Conservation (phyloP, 2,329 filamentous ascomycete species). For the Trematosphaeria pertusa region DNA sequence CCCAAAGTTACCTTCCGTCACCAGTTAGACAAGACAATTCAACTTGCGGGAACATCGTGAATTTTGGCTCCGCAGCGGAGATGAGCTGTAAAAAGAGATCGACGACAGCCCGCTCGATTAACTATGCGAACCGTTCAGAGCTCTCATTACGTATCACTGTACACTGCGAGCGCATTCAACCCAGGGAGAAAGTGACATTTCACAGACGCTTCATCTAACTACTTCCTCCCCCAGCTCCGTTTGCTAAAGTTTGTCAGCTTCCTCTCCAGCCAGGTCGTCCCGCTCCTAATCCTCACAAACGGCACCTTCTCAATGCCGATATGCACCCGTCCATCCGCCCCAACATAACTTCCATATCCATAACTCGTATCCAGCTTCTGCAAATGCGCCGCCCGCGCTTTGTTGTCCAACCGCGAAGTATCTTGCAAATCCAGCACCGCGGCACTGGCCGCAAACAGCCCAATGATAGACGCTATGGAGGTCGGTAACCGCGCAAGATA, state of each 20-base stretch:
- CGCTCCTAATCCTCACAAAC: conserved; percentile 27
- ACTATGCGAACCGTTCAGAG: no score
- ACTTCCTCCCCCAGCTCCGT: background rate
- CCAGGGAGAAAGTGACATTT: no score
- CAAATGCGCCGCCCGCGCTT: conserved; percentile 23
- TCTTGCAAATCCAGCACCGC: conserved; percentile 47
- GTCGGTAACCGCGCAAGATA: conserved; percentile 62
- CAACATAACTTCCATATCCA: conserved; percentile 59
- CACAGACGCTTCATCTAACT: no score
- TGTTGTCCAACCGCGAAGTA: conserved; percentile 26
- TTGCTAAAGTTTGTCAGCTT: background rate
- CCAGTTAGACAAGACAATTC: no score
- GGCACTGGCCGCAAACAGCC: conserved; percentile 57
- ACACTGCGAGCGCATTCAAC: no score
- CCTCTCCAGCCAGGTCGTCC: background rate
- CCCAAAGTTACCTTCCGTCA: no score
- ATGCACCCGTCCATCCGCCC: conserved; percentile 54
- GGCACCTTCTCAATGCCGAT: conserved; percentile 61
- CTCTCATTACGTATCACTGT: no score
- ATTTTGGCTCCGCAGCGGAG: background rate
- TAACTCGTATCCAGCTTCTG: conserved; percentile 33
- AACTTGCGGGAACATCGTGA: background rate
- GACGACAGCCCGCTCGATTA: no score
- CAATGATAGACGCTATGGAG: conserved; percentile 56
- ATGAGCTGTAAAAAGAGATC: background rate